Evolutionary conservation across 495 filamentous ascomycete species (phyloP), one percentile per base, ranked within the genome.

Genomic region (Extremus antarcticus): DNA sequence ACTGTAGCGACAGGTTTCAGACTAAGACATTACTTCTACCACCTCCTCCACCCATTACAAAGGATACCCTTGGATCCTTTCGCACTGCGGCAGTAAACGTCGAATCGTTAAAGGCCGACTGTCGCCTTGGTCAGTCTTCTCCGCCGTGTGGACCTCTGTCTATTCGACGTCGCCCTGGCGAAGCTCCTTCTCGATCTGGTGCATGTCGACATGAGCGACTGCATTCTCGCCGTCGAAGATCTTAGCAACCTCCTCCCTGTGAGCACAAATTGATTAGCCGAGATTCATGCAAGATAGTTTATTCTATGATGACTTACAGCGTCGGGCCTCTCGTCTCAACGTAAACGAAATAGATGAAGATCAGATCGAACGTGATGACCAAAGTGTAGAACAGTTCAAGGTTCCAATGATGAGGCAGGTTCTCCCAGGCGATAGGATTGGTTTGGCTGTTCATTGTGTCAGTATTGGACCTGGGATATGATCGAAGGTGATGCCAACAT

Each of bases 361-460:
- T 24, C 9, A 57, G 43, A 25, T 57, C 55, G 50, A 53, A 2
- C 4, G 66, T 67, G 17, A 71, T 71, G 53, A 69, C 70, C 11
- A 72, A 65, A 45, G 79, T 82, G 70, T 83, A 83, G 68, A 83
- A 78, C 63, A 82, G 71, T 62, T 81, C 82, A 55, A 82, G 75
- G 62, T 77, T 78, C 80, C 80, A 83, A 51, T 71, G 58, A 53
- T 69, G 65, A 13, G 83, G 74, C 25, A 68, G 13, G 51, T 29
- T 49, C 43, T 49, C 19, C 59, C 59, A 38, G 57, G 60, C 2
- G 16, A 68, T 55, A 7, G 63, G 65, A 49, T 66, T 69, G 50
- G 76, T 77, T 66, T 81, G 61, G 41, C 54, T 66, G 22, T 78
- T 63, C 46, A 85, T 74, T 9, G 76, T 80, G n/a, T n/a, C n/a